Percentiles rank a stretch among this genome's conserved stretches.
phyloP scores from a whole-genome alignment of 2,329 filamentous ascomycete species.

The Cordyceps fumosorosea region DNA sequence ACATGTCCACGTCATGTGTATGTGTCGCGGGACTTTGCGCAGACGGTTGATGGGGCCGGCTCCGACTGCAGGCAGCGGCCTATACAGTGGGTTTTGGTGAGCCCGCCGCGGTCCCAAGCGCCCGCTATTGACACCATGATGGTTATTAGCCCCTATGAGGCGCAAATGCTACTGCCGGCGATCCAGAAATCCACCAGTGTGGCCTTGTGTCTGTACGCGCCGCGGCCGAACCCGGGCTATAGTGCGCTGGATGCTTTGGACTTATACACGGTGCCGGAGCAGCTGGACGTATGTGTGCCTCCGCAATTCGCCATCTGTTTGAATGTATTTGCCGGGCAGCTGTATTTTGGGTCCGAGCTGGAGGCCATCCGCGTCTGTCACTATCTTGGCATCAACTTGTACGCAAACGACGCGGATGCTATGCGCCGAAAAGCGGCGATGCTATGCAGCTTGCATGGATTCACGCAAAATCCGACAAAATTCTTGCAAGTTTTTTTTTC shows the following conservation, averaged over 20 bases:
- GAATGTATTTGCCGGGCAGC: conserved; percentile 61
- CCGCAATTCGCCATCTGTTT: conserved; percentile 26
- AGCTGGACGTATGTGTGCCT: neutral
- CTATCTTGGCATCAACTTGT: conserved; percentile 40
- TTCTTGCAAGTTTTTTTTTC: conserved; percentile 32
- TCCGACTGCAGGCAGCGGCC: neutral
- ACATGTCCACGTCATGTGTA: neutral
- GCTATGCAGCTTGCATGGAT: conserved; percentile 11
- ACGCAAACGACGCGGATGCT: neutral
- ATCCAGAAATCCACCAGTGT: conserved; percentile 30
- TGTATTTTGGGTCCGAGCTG: conserved; percentile 49
- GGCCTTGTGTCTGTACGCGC: conserved; percentile 40
- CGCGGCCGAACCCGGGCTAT: neutral
- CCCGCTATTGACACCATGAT: conserved; percentile 28
- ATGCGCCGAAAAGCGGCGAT: neutral
- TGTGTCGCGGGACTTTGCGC: neutral
- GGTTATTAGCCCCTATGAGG: conserved; percentile 56
- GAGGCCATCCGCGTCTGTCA: conserved; percentile 49
- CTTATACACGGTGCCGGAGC: neutral
- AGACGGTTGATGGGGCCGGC: neutral
- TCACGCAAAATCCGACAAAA: conserved; percentile 27
- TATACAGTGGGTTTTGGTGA: neutral
- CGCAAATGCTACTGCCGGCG: conserved; percentile 37
- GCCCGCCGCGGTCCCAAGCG: neutral
- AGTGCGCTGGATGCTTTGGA: neutral